These are phyloP conservation scores for Mycena chlorophos DNA, from an alignment of 768 basidiomycete genomes.

Conservation along the genomic window DNA sequence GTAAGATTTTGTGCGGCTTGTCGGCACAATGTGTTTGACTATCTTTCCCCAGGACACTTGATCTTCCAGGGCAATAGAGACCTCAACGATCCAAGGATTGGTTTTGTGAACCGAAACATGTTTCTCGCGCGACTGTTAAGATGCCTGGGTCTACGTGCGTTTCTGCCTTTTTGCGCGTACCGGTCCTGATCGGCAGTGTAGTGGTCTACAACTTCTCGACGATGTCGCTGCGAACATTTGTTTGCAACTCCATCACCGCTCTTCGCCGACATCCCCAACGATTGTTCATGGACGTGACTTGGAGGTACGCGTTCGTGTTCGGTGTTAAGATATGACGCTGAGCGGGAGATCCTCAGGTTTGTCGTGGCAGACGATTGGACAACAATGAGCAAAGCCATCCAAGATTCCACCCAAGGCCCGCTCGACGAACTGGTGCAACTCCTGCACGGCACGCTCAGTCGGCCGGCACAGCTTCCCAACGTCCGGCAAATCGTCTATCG, in stretches of 20 bases:
- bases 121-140: slow-evolving; percentile 51
- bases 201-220: slow-evolving; percentile 1
- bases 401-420: neutral
- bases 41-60: slow-evolving; percentile 26
- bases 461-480: neutral
- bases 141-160: neutral
- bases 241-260: neutral
- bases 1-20: slow-evolving; percentile 18
- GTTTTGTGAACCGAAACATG: slow-evolving; percentile 29
- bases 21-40: neutral
- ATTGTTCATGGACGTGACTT: neutral
- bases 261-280: neutral
- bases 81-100: slow-evolving; percentile 17
- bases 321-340: neutral
- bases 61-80: slow-evolving; percentile 29
- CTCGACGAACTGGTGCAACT: slow-evolving; percentile 2
- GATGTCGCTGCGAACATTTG: neutral
- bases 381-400: neutral
- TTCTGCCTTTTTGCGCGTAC: neutral
- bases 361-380: neutral
- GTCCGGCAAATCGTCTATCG: neutral
- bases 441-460: neutral
- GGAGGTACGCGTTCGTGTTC: neutral
- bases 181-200: neutral
- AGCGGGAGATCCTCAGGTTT: neutral